A percentile compares a stretch with the other conserved stretches of the same genome.
Evolutionary conservation across 2,329 filamentous ascomycete genomes (phyloP).

Genomic region (Dothistroma septosporum): DNA sequence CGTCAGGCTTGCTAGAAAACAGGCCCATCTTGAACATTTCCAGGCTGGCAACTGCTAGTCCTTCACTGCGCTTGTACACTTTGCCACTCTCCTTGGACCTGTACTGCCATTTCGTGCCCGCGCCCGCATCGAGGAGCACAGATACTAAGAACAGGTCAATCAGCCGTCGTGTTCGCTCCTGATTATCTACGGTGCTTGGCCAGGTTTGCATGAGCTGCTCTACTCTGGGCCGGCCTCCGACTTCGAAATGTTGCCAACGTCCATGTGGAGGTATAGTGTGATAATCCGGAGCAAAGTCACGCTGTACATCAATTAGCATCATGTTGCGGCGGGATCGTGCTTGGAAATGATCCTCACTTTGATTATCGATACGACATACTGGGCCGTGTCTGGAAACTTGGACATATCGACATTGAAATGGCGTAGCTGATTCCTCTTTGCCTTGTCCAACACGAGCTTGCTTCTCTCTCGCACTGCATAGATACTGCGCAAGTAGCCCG

Average conservation of each 20-base stretch:
- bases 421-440: slow-evolving; percentile 68
- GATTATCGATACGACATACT: slow-evolving; percentile 88
- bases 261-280: slow-evolving; percentile 78
- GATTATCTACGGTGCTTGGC: slow-evolving; percentile 63
- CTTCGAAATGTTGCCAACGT: slow-evolving; percentile 77
- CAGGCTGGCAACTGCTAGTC: slow-evolving; percentile 69
- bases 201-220: slow-evolving; percentile 67
- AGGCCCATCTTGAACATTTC: slow-evolving; percentile 93
- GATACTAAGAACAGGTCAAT: slow-evolving; percentile 77
- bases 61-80: slow-evolving; percentile 79
- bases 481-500: slow-evolving; percentile 85
- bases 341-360: slow-evolving; percentile 58
- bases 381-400: slow-evolving; percentile 79
- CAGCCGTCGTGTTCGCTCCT: slow-evolving; percentile 69
- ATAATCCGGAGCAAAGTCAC: slow-evolving; percentile 67
- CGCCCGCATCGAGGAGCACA: slow-evolving; percentile 80
- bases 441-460: slow-evolving; percentile 69
- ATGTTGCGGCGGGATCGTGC: neutral
- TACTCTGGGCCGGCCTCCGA: slow-evolving; percentile 71
- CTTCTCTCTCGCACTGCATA: slow-evolving; percentile 79
- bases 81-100: slow-evolving; percentile 85
- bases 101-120: slow-evolving; percentile 87
- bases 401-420: slow-evolving; percentile 86
- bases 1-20: slow-evolving; percentile 76
- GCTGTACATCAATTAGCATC: slow-evolving; percentile 40